These are phyloP conservation scores for Chamaenerion angustifolium DNA, from an alignment of 345 rosid species.

Conservation along the genomic window DNA sequence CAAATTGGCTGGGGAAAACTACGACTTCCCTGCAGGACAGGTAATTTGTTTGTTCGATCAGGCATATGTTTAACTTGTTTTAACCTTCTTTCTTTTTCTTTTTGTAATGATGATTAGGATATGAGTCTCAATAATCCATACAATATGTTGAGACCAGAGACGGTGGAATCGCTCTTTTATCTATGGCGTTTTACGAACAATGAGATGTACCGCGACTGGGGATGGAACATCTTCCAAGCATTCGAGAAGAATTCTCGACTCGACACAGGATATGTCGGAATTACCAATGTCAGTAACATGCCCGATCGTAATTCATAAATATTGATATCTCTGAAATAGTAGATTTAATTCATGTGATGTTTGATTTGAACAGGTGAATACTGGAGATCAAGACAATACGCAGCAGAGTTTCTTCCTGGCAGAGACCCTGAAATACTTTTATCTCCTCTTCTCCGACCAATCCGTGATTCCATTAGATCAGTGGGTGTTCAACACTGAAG, in stretches of 20 bases:
- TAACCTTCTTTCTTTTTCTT: background rate
- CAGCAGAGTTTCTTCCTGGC: slow-evolving; percentile 46
- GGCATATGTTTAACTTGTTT: background rate
- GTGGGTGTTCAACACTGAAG: slow-evolving; percentile 52
- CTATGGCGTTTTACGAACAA: slow-evolving; percentile 91
- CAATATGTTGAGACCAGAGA: slow-evolving; percentile 89
- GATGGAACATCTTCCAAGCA: slow-evolving; percentile 91
- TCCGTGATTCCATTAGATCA: slow-evolving; percentile 28
- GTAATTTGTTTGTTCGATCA: slow-evolving; percentile 13
- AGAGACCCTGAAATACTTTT: slow-evolving; percentile 34
- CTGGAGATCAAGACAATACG: slow-evolving; percentile 31
- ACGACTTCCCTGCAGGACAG: slow-evolving; percentile 56
- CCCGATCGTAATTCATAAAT: background rate
- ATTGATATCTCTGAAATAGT: no score
- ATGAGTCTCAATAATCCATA: slow-evolving; percentile 68
- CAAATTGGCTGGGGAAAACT: slow-evolving; percentile 91
- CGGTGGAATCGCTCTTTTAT: slow-evolving; percentile 83
- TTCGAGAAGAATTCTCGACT: slow-evolving; percentile 76
- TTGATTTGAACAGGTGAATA: slow-evolving; percentile 20
- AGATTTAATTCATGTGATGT: no score
- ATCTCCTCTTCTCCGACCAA: slow-evolving; percentile 33
- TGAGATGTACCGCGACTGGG: slow-evolving; percentile 81
- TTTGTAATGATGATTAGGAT: slow-evolving; percentile 45
- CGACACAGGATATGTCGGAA: slow-evolving; percentile 79
- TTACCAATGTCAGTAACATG: background rate